A percentile compares a stretch with the other conserved stretches of the same genome.
These are phyloP conservation scores for Coemansia sp. DNA, from an alignment of 192 early-diverging fungal genomes.

Conservation along the genomic window DNA sequence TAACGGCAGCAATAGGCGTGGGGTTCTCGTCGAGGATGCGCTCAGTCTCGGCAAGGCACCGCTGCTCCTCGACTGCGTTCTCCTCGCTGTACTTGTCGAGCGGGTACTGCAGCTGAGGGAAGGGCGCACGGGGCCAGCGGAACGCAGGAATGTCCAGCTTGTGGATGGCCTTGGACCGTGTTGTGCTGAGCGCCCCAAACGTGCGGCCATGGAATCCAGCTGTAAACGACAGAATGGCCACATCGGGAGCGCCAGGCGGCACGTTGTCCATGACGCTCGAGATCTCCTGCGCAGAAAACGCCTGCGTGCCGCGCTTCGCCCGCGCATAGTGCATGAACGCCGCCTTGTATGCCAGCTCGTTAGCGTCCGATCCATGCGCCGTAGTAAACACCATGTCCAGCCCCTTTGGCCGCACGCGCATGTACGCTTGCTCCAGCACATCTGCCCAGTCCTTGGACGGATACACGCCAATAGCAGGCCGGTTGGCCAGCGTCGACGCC, in stretches of 20 bases:
- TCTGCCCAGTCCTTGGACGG: slow-evolving; percentile 63
- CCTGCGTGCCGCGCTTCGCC: slow-evolving; percentile 40
- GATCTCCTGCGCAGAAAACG: slow-evolving; percentile 43
- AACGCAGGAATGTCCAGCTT: slow-evolving; percentile 76
- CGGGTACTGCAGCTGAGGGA: slow-evolving; percentile 67
- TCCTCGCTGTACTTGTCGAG: slow-evolving; percentile 57
- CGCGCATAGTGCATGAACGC: slow-evolving; percentile 66
- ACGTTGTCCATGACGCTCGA: slow-evolving; percentile 62
- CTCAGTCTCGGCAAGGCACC: slow-evolving; percentile 56
- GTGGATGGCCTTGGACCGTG: slow-evolving; percentile 67
- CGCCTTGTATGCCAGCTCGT: slow-evolving; percentile 72
- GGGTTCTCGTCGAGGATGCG: slow-evolving; percentile 48
- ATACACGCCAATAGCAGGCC: slow-evolving; percentile 65
- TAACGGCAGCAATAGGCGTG: slow-evolving; percentile 60
- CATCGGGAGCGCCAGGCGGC: slow-evolving; percentile 62
- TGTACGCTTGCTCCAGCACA: slow-evolving; percentile 59
- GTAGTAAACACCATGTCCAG: slow-evolving; percentile 69
- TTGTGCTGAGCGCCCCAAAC: slow-evolving; percentile 67
- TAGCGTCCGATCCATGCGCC: slow-evolving; percentile 71
- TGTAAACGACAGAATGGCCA: slow-evolving; percentile 64
- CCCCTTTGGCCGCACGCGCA: slow-evolving; percentile 64
- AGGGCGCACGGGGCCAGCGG: slow-evolving; percentile 60
- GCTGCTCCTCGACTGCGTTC: slow-evolving; percentile 59
- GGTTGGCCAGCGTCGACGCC: slow-evolving; percentile 63
- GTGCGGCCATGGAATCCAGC: slow-evolving; percentile 66